Evolutionary conservation across 768 basidiomycete species (phyloP).

Genomic region (Thelephora ganbajun): DNA sequence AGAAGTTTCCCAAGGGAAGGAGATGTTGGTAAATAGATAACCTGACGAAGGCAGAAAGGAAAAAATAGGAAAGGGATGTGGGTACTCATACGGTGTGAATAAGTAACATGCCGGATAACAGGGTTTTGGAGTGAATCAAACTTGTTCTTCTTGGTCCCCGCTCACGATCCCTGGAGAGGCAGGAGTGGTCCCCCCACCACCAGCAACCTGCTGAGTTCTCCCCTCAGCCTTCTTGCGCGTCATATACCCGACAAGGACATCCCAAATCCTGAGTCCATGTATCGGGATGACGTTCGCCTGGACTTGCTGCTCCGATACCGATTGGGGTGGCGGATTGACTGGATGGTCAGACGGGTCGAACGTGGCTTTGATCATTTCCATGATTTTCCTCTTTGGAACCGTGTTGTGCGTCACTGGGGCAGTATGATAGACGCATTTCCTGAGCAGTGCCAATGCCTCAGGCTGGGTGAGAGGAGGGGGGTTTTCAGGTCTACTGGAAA

Average conservation of each 20-base stretch:
- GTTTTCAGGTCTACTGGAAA: neutral
- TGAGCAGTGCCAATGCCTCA: constrained; percentile 40
- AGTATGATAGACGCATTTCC: constrained; percentile 41
- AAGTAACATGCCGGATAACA: too few species aligned
- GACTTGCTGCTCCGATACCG: constrained; percentile 43
- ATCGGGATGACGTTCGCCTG: constrained; percentile 25
- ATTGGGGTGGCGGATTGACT: constrained; percentile 31
- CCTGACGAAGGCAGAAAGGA: too few species aligned
- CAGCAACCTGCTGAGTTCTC: constrained; percentile 17
- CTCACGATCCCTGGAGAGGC: too few species aligned
- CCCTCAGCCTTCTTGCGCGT: constrained; percentile 28
- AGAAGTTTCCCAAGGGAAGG: too few species aligned
- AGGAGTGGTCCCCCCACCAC: too few species aligned
- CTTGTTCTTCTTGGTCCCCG: too few species aligned
- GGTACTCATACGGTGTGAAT: too few species aligned
- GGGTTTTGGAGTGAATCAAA: too few species aligned
- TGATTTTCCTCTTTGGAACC: constrained; percentile 31
- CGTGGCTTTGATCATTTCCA: constrained; percentile 32
- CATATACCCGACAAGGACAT: constrained; percentile 33
- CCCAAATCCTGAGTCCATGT: constrained; percentile 45
- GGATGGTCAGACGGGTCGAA: constrained; percentile 38
- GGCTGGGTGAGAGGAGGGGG: constrained; percentile 19
- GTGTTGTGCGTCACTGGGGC: constrained; percentile 39
- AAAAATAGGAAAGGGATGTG: too few species aligned
- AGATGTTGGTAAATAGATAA: too few species aligned